Base-by-base conservation (phyloP, 352 stramenopile species). In the Globisporangium sylvaticum region DNA sequence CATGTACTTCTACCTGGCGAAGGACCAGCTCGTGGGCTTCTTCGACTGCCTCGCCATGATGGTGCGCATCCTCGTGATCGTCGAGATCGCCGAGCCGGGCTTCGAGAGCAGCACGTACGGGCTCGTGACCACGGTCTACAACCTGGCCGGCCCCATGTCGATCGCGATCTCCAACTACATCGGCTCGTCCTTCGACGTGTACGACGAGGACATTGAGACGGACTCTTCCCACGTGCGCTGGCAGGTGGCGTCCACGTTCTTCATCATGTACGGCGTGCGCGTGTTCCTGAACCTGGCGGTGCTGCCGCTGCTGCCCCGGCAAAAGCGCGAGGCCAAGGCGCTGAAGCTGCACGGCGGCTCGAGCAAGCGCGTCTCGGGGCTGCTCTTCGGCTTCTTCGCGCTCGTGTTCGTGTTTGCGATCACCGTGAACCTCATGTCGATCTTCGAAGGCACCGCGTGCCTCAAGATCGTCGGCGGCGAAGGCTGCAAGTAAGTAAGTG, bases 21-120 rank as follows among this genome's bases (percentile, higher is more conserved):
- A 80, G 44, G 77, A 78, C 18, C 68, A 85, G 37, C 39, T 83
- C 31, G 75, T 90, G 22, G 72, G 68, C 12, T 88, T 94, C 68
- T 79, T 83, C 7, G 77, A 90, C 58, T 86, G 80, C 7, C 71
- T 94, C 52, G 77, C 75, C 0, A 88, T 91, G 75, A 89, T 94
- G 62, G 75, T 93, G n/a, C 72, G 80, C 9, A 87, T 89, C 60
- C 76, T 90, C n/a, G 81, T 90, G 32, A 87, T 89, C 18, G 79
- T 95, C 27, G 79, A 95, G 64, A 89, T 95, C 57, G 80, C 83
- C 3, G 85, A 93, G 58, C 73, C 83, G 6, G 82, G 83, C 0
- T 81, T 86, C n/a, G 87, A 95, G 67, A 91, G 83, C 67, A 85
- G 83, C 25, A 90, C 82, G 4, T 95, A 95, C 65, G 81, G 77